These are phyloP conservation scores for Scalesia atractyloides DNA, from an alignment of 129 eudicot genomes.

Conservation along the genomic window DNA sequence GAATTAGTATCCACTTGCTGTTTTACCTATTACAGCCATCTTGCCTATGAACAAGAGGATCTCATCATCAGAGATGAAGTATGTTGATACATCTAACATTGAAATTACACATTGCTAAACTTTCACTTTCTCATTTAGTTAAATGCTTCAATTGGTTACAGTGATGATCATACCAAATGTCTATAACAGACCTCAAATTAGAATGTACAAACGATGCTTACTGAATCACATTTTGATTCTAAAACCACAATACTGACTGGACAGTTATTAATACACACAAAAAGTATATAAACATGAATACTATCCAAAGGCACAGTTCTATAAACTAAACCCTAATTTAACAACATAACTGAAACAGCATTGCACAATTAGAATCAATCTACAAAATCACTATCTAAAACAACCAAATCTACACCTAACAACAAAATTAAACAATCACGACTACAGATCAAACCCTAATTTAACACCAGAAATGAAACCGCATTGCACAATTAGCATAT, in stretches of 20 bases:
- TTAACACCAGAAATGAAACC: not conserved
- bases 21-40: conserved; percentile 16
- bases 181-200: not conserved
- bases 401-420: not conserved
- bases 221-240: conserved; percentile 1
- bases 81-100: conserved; percentile 7
- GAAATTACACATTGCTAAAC: not conserved
- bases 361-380: too few species aligned
- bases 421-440: conserved; percentile 3
- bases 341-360: not conserved
- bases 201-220: conserved; percentile 2
- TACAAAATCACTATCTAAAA: too few species aligned
- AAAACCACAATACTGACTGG: conserved; percentile 9
- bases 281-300: conserved; percentile 4
- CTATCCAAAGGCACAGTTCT: not conserved
- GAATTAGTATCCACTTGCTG: conserved; percentile 8
- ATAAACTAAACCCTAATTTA: conserved; percentile 1
- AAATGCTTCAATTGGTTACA: conserved; percentile 17
- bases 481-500: conserved; percentile 9
- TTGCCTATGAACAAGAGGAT: conserved; percentile 9
- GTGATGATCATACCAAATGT: conserved; percentile 13
- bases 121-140: not conserved
- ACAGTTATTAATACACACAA: not conserved
- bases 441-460: not conserved
- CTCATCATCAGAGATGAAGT: not conserved